These are phyloP conservation scores for Pestalotiopsis sp. DNA, from an alignment of 2,329 filamentous ascomycete species.

Conservation along the genomic window DNA sequence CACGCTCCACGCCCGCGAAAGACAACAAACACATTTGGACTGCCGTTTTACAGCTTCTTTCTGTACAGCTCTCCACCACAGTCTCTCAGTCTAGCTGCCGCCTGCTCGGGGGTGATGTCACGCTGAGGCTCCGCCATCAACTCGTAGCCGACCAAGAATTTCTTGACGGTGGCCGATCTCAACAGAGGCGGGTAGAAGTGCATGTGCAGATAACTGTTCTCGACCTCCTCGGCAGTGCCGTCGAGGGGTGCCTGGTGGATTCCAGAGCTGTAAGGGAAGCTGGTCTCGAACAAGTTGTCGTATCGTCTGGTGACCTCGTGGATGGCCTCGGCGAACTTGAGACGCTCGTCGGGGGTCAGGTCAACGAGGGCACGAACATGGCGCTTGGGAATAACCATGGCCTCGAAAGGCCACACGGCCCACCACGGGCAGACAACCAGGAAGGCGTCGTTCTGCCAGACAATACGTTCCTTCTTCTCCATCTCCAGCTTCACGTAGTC, in stretches of 20 bases:
- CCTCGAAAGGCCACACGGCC: conserved; percentile 97
- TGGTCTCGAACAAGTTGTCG: conserved; percentile 96
- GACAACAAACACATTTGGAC: not conserved
- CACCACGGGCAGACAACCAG: conserved; percentile 94
- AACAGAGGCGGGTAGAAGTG: conserved; percentile 97
- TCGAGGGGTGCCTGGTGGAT: conserved; percentile 92
- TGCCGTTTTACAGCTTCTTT: conserved; percentile 47
- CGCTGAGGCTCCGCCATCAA: conserved; percentile 96
- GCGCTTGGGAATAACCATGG: conserved; percentile 81
- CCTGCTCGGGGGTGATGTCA: conserved; percentile 97
- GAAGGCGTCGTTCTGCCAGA: conserved; percentile 85
- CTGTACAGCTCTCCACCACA: conserved; percentile 85
- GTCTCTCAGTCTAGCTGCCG: conserved; percentile 71
- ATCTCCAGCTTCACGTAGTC: conserved; percentile 87
- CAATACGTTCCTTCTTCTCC: conserved; percentile 78
- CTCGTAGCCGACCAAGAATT: conserved; percentile 96
- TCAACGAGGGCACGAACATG: conserved; percentile 87
- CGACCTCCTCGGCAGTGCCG: conserved; percentile 78
- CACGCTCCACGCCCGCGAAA: not conserved
- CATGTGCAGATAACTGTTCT: conserved; percentile 89
- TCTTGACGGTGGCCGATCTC: conserved; percentile 88
- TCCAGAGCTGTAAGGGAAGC: conserved; percentile 95
- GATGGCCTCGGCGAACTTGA: conserved; percentile 77
- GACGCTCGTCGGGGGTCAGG: conserved; percentile 68
- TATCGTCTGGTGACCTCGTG: conserved; percentile 88